Base-by-base conservation (phyloP, 257 asterid species). In the Thymus mandschuricus region DNA sequence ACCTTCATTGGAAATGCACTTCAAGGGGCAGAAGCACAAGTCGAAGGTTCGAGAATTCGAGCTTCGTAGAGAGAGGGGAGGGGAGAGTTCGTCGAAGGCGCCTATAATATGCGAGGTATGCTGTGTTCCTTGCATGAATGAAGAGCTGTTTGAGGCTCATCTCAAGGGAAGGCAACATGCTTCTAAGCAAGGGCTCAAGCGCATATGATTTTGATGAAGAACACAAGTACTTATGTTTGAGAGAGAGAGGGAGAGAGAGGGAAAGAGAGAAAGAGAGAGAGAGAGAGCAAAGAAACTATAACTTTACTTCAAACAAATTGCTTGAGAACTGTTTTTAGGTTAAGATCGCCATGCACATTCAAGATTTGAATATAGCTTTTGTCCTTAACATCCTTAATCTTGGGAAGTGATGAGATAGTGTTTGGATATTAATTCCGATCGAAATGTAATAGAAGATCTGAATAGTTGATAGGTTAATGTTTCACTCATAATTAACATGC, bases 1-100 rank as follows among this genome's bases (percentile, higher is more conserved):
- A 52, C 46, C 35, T 48, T 34, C 65, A 9, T 41, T 89, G 13
- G 49, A 56, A 4, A 41, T 78, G 72, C 95, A 87, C 78, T 79
- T 74, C 21, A 71, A 64, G 35, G 96, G 95, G 38, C 66, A 80
- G 70, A 89, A 82, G 64, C 96, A 89, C 86, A 75, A 75, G 77
- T 80, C 82, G 5, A 89, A 78, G 58, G 5, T 85, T 15, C 73
- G 55, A 9, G 82, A 70, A n/a, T 2, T 52, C 49, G 78, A 79
- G 43, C 57, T 29, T 68, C 40, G n/a, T 55, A 60, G 59, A n/a
- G 66, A 60, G 21, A 59, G 61, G 8, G 73, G 65, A 3, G 75
- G 67, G 10, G 33, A 68, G 12, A 60, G 27, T 9, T 2, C 48
- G 1, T 56, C 54, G 1, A 66, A 59, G 5, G 65, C 65, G 56